Percentiles rank a stretch among this genome's conserved stretches.
These are phyloP conservation scores for Heliamphora exappendiculata DNA, from an alignment of 148 eudicot genomes.

Conservation along the genomic window DNA sequence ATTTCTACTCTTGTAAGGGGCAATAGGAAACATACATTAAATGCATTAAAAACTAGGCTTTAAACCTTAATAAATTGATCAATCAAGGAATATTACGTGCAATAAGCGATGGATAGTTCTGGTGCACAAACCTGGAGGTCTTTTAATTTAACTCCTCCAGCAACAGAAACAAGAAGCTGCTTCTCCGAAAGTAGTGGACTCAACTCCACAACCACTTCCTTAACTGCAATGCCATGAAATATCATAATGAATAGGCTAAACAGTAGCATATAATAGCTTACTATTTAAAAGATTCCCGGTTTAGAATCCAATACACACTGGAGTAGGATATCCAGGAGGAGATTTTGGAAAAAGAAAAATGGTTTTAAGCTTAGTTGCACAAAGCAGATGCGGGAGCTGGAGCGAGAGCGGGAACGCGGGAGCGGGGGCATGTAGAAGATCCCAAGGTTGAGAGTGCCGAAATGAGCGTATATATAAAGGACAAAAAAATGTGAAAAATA, in stretches of 20 bases:
- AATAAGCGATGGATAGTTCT: neutral
- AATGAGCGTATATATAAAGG: too few species aligned
- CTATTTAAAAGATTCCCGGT: neutral
- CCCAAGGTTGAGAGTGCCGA: too few species aligned
- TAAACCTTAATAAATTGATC: neutral
- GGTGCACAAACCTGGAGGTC: slow-evolving; percentile 65
- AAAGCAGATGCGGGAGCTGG: too few species aligned
- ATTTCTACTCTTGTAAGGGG: neutral
- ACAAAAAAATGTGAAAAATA: too few species aligned
- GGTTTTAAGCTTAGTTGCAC: neutral
- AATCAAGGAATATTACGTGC: neutral
- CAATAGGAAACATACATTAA: neutral
- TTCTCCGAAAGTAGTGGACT: slow-evolving; percentile 57
- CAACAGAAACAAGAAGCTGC: slow-evolving; percentile 80
- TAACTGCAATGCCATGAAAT: slow-evolving; percentile 38
- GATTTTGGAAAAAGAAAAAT: neutral
- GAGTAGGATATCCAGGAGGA: neutral
- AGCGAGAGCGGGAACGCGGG: too few species aligned
- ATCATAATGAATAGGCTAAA: neutral
- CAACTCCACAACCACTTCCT: slow-evolving; percentile 56
- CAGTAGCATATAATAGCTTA: neutral
- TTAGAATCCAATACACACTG: neutral
- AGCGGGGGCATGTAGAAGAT: too few species aligned
- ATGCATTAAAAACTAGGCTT: neutral
- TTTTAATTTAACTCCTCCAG: slow-evolving; percentile 77